These are phyloP conservation scores for Fibroporia radiculosa DNA, from an alignment of 768 basidiomycete genomes.

Conservation along the genomic window DNA sequence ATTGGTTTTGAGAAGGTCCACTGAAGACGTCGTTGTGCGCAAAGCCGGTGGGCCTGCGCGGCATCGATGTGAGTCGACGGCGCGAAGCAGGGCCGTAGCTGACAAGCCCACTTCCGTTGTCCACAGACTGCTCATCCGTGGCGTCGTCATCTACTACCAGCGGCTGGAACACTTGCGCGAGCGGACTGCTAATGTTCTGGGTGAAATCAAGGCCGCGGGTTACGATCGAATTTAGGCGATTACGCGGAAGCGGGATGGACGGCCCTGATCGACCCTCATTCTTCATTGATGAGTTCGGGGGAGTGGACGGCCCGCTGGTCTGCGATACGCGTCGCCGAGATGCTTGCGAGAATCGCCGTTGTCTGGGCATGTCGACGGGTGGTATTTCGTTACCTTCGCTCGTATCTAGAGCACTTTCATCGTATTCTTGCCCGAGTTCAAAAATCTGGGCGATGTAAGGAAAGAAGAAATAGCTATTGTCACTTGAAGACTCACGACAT, in stretches of 20 bases:
- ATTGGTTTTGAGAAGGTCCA: slow-evolving; percentile 10
- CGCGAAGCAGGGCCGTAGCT: slow-evolving; percentile 35
- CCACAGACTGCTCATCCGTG: not conserved
- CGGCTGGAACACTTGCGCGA: slow-evolving; percentile 71
- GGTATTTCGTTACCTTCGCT: slow-evolving; percentile 26
- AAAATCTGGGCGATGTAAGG: slow-evolving; percentile 47
- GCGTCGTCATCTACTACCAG: slow-evolving; percentile 42
- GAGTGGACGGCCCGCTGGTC: slow-evolving; percentile 2
- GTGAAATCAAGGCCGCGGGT: slow-evolving; percentile 28
- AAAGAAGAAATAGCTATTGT: not conserved
- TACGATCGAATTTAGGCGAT: slow-evolving; percentile 38
- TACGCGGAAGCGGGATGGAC: slow-evolving; percentile 21
- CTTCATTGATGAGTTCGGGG: slow-evolving; percentile 1
- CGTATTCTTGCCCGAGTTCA: slow-evolving; percentile 63
- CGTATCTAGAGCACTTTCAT: slow-evolving; percentile 51
- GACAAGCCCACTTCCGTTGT: slow-evolving; percentile 9
- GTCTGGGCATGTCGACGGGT: slow-evolving; percentile 17
- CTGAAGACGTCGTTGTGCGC: slow-evolving; percentile 1
- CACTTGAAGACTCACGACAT: slow-evolving; percentile 42
- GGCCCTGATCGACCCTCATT: slow-evolving; percentile 4
- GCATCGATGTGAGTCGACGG: slow-evolving; percentile 30
- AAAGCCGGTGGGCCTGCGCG: slow-evolving; percentile 7
- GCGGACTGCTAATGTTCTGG: slow-evolving; percentile 47
- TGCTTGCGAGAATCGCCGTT: slow-evolving; percentile 25
- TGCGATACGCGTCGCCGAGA: slow-evolving; percentile 12